These are phyloP conservation scores for Rubus parviflorus DNA, from an alignment of 306 rosid genomes.

Conservation along the genomic window DNA sequence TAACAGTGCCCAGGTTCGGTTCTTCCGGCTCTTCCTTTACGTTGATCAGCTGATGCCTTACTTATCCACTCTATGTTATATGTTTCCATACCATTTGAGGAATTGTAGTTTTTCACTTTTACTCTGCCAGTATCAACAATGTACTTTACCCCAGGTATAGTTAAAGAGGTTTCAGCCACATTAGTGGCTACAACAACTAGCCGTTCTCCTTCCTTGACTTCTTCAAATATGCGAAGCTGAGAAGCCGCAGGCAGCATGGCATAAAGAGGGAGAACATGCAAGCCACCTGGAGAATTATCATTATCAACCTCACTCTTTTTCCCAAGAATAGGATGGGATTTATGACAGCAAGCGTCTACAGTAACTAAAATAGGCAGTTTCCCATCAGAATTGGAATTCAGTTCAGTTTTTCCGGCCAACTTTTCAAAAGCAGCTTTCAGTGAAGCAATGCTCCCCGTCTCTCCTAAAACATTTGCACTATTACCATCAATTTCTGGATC, in stretches of 20 bases:
- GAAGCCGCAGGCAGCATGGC: constrained; percentile 88
- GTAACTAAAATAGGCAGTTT: constrained; percentile 26
- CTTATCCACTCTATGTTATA: constrained; percentile 87
- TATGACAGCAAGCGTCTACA: constrained; percentile 37
- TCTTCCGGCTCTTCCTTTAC: constrained; percentile 91
- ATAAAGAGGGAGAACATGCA: constrained; percentile 84
- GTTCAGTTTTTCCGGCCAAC: constrained; percentile 46
- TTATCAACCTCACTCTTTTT: constrained; percentile 29
- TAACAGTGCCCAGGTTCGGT: constrained; percentile 93
- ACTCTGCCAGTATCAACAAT: constrained; percentile 93
- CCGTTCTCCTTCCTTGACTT: constrained; percentile 70
- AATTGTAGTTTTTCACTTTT: constrained; percentile 73
- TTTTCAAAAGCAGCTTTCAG: constrained; percentile 78
- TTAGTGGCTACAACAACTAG: constrained; percentile 89
- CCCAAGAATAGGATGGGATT: constrained; percentile 31
- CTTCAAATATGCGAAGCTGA: constrained; percentile 76
- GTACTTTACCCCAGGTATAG: constrained; percentile 89
- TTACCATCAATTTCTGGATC: constrained; percentile 38
- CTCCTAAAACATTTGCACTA: constrained; percentile 44
- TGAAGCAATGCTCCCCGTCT: constrained; percentile 51
- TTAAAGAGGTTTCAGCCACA: constrained; percentile 98
- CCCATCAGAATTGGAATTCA: constrained; percentile 32
- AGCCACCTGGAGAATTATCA: constrained; percentile 41
- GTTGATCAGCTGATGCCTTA: constrained; percentile 95
- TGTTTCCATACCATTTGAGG: constrained; percentile 78